These are phyloP conservation scores for Lentinula guzmanii DNA, from an alignment of 768 basidiomycete genomes.

Conservation along the genomic window DNA sequence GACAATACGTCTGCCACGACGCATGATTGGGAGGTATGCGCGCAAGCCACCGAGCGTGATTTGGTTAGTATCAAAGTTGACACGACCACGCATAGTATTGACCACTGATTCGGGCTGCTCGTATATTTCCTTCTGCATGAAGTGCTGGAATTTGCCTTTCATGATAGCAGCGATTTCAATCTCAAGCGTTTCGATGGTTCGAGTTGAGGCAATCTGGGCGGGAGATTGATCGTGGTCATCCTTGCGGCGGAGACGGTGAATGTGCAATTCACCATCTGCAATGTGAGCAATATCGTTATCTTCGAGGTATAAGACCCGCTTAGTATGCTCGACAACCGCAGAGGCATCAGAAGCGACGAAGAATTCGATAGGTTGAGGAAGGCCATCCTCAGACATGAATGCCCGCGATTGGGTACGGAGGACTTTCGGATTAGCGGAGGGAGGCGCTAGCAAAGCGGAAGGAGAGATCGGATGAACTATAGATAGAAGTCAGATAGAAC, in stretches of 20 bases:
- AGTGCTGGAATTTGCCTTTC: slow-evolving; percentile 99
- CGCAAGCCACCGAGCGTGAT: slow-evolving; percentile 95
- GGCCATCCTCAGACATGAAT: slow-evolving; percentile 97
- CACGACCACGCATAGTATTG: slow-evolving; percentile 99
- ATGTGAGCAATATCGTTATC: slow-evolving; percentile 99
- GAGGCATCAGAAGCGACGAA: slow-evolving; percentile 97
- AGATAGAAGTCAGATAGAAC: not conserved
- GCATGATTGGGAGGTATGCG: slow-evolving; percentile 92
- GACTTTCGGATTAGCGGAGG: slow-evolving; percentile 64
- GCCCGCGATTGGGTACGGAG: slow-evolving; percentile 93
- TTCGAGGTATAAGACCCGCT: slow-evolving; percentile 96
- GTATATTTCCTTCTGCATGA: slow-evolving; percentile 99
- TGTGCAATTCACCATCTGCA: slow-evolving; percentile 94
- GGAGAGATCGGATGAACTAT: slow-evolving; percentile 47
- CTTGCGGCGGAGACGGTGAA: slow-evolving; percentile 92
- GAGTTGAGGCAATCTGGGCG: slow-evolving; percentile 63
- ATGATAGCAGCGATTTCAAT: slow-evolving; percentile 99
- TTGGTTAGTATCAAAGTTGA: slow-evolving; percentile 91
- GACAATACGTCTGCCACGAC: slow-evolving; percentile 89
- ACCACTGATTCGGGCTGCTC: slow-evolving; percentile 99
- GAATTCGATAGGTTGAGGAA: slow-evolving; percentile 98
- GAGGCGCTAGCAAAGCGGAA: slow-evolving; percentile 60
- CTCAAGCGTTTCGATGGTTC: slow-evolving; percentile 96
- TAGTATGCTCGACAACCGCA: slow-evolving; percentile 97
- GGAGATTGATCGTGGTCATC: slow-evolving; percentile 63